Evolutionary conservation across 2,329 filamentous ascomycete species (phyloP), one percentile per base, ranked within the genome.

Genomic region (Septoria petroselini): DNA sequence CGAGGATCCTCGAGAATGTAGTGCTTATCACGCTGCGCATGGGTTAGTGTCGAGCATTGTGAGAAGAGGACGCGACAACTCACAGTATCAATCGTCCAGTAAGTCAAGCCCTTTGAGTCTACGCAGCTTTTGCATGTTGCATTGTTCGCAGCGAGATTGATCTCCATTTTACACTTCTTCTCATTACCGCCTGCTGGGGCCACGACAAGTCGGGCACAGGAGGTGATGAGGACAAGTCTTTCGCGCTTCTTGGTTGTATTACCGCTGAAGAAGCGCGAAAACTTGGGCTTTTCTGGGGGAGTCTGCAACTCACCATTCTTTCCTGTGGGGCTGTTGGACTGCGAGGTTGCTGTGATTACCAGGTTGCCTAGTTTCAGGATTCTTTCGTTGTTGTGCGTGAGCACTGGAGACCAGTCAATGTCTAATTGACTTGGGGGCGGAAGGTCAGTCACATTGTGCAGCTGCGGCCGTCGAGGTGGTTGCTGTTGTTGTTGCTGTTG

Each of bases 391-490:
- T 83, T 85, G 63, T 85, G 84, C 7, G 88, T 96, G 48, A 98
- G 75, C 3, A 98, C 91, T 1, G 93, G 93, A 0, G 91, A 96
- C 93, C 93, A 98, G 70, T 98, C 93, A 50, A 98, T 95, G 65
- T 98, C 93, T 19, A 98, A 76, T 68, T 97, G 93, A 42, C 88
- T 95, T 0, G 93, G 93, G n/a, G 93, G 91, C 12, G 93, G 90
- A 7, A 98, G 77, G 68, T 98, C 93, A 1, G 93, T 97, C 53
- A 98, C 94, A 53, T 96, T 83, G 54, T 90, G 79, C 1, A 87
- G 79, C 25, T 90, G 86, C 7, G 81, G 78, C 48, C 89, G 63
- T 46, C 58, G 47, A 40, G 48, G 41, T 44, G 12, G 57, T 12
- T 39, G 30, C 41, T 52, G 49, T 33, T 47, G 23, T 27, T 41